These are phyloP conservation scores for Fraxinus pennsylvanica DNA, from an alignment of 257 asterid species.

Conservation along the genomic window DNA sequence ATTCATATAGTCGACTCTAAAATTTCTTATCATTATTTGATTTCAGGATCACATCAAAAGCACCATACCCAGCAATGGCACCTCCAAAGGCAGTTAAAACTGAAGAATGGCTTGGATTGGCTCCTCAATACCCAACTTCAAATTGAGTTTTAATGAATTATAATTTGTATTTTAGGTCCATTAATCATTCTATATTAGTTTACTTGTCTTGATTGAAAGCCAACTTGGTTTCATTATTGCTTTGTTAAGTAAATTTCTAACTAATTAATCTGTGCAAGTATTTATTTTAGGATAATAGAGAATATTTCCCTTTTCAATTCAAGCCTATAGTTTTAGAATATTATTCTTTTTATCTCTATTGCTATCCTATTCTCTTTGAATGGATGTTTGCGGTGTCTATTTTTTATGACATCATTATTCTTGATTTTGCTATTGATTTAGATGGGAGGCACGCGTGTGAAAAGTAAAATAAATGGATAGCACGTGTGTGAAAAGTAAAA, in stretches of 20 bases:
- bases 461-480: too few relatives aligned
- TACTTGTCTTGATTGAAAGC: neutral
- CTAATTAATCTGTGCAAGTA: neutral
- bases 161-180: neutral
- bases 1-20: too few relatives aligned
- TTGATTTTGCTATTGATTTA: neutral
- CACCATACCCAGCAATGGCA: neutral
- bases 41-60: neutral
- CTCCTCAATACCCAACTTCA: neutral
- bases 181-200: neutral
- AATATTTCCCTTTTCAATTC: neutral
- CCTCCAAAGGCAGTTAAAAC: neutral
- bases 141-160: neutral
- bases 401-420: neutral
- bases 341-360: neutral
- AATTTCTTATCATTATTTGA: neutral
- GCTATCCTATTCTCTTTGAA: neutral
- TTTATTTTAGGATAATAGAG: neutral
- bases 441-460: too few relatives aligned
- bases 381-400: neutral
- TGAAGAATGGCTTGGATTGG: constrained; percentile 5
- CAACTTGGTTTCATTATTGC: neutral
- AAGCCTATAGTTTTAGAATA: neutral
- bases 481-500: too few relatives aligned
- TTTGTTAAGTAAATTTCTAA: neutral